A percentile compares a stretch with the other conserved stretches of the same genome.
Evolutionary conservation across 352 stramenopile species (phyloP).

Genomic region (Globisporangium apiculatum): DNA sequence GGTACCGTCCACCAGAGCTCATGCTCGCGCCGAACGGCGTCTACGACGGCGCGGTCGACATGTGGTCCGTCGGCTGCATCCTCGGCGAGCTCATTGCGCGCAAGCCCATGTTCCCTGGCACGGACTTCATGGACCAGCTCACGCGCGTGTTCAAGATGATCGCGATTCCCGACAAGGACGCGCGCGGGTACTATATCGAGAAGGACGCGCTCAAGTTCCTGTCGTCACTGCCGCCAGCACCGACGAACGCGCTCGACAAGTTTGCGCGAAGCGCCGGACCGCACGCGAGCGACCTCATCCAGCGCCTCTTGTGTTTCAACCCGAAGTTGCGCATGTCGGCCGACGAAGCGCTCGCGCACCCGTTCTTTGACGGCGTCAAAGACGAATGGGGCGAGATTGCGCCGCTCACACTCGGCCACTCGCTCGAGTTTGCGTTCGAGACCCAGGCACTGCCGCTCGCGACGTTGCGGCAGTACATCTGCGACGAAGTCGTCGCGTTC

Average conservation of each 20-base stretch:
- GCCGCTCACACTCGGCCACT: slow-evolving; percentile 51
- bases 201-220: slow-evolving; percentile 83
- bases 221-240: slow-evolving; percentile 51
- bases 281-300: slow-evolving; percentile 74
- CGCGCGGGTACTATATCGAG: slow-evolving; percentile 67
- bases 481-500: slow-evolving; percentile 69
- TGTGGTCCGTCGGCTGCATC: slow-evolving; percentile 90
- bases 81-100: slow-evolving; percentile 86
- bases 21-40: slow-evolving; percentile 93
- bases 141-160: slow-evolving; percentile 76
- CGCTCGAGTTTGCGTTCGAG: slow-evolving; percentile 81
- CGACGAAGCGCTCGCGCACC: slow-evolving; percentile 80
- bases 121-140: slow-evolving; percentile 84
- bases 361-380: slow-evolving; percentile 87
- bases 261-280: slow-evolving; percentile 35
- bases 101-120: slow-evolving; percentile 74
- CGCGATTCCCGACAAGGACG: slow-evolving; percentile 51
- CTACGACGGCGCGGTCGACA: slow-evolving; percentile 84
- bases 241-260: slow-evolving; percentile 47
- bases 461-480: slow-evolving; percentile 74
- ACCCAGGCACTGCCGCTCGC: slow-evolving; percentile 60
- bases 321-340: slow-evolving; percentile 87
- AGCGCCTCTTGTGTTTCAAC: slow-evolving; percentile 88
- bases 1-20: slow-evolving; percentile 89
- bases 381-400: slow-evolving; percentile 81